Evolutionary conservation across 1,284 basidiomycete genomes (phyloP).

Genomic region (Schizophyllum commune): DNA sequence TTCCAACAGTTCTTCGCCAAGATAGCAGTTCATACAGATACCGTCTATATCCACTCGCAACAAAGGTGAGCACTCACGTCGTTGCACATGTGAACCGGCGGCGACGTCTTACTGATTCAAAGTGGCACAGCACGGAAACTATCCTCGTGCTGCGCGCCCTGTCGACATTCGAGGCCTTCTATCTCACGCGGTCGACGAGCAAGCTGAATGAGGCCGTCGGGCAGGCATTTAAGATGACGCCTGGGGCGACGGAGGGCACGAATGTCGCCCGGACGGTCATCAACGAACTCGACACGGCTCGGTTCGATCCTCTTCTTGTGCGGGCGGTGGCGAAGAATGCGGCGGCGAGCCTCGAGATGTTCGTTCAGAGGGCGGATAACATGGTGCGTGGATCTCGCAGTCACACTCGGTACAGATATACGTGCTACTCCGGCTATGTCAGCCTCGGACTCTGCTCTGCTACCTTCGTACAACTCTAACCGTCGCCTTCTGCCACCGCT

Average conservation of each 20-base stretch:
- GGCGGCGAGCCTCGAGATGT: slow-evolving; percentile 55
- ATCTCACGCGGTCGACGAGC: slow-evolving; percentile 76
- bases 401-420: not conserved
- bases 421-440: too few species aligned
- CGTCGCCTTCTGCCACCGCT: too few species aligned
- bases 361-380: slow-evolving; percentile 54
- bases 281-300: slow-evolving; percentile 89
- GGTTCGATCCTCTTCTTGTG: slow-evolving; percentile 87
- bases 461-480: too few species aligned
- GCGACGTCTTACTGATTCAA: not conserved
- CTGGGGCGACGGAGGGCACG: slow-evolving; percentile 69
- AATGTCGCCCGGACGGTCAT: slow-evolving; percentile 69
- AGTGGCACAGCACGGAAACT: slow-evolving; percentile 70
- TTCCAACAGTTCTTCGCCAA: slow-evolving; percentile 96
- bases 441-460: too few species aligned
- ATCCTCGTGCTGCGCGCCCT: slow-evolving; percentile 80
- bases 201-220: slow-evolving; percentile 76
- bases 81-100: not conserved
- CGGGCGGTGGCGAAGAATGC: slow-evolving; percentile 72
- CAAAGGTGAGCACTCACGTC: slow-evolving; percentile 58
- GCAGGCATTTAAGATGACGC: slow-evolving; percentile 68
- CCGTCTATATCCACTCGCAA: slow-evolving; percentile 72
- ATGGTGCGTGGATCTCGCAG: slow-evolving; percentile 41
- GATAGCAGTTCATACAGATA: slow-evolving; percentile 91
- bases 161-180: slow-evolving; percentile 74